phyloP scores from a whole-genome alignment of 179 eudicot species.

The Silene coronaria region DNA sequence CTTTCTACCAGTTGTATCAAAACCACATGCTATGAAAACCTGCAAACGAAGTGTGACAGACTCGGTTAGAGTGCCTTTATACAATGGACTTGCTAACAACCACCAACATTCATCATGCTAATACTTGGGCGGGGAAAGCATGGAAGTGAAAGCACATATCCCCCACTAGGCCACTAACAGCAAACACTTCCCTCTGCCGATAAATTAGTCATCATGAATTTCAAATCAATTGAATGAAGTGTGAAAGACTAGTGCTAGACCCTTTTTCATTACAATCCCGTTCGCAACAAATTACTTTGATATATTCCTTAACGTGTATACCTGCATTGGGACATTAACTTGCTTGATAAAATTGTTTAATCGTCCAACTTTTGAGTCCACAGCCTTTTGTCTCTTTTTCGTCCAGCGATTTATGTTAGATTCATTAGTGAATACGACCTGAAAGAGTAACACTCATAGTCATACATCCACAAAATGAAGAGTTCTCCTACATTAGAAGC shows the following conservation, averaged over 20 bases:
- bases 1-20: conserved; percentile 39
- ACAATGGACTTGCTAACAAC: background rate
- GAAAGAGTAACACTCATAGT: conserved; percentile 11
- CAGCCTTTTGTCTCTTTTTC: conserved; percentile 86
- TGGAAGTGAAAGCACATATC: background rate
- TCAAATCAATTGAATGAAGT: background rate
- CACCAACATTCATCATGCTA: background rate
- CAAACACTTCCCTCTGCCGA: background rate
- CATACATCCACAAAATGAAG: background rate
- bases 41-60: conserved; percentile 23
- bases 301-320: conserved; percentile 13
- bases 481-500: background rate
- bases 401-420: conserved; percentile 96
- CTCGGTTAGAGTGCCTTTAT: background rate
- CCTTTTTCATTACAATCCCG: background rate
- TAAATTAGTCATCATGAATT: background rate
- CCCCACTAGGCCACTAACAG: no score
- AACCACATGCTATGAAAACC: conserved; percentile 94
- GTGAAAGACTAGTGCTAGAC: background rate
- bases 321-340: conserved; percentile 88
- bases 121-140: background rate
- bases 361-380: conserved; percentile 89
- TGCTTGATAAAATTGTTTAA: conserved; percentile 65
- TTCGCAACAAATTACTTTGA: background rate
- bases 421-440: conserved; percentile 98